Evolutionary conservation across 1,139 yeast species (phyloP).

Genomic region (Nadsonia commutata): DNA sequence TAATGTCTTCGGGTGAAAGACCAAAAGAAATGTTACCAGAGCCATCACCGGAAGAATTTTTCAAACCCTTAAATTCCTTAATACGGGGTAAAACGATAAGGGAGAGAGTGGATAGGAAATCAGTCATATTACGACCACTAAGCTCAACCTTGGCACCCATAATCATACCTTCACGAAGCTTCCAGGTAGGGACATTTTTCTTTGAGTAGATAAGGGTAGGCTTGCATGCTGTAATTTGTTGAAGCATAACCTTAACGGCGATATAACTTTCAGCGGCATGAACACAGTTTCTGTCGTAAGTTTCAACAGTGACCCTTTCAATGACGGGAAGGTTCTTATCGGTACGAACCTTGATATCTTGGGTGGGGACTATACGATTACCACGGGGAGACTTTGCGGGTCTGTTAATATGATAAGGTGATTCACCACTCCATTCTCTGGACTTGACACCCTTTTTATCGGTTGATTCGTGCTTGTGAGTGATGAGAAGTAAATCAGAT

Average conservation of each 20-base stretch:
- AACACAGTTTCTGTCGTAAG: slow-evolving; percentile 64
- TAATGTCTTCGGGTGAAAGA: slow-evolving; percentile 59
- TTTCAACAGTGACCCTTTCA: slow-evolving; percentile 50
- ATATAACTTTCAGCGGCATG: slow-evolving; percentile 62
- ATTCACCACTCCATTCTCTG: slow-evolving; percentile 75
- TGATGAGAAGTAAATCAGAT: slow-evolving; percentile 64
- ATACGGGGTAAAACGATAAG: slow-evolving; percentile 90
- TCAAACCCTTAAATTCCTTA: slow-evolving; percentile 73
- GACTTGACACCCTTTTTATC: slow-evolving; percentile 48
- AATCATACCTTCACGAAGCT: slow-evolving; percentile 71
- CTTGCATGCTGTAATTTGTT: slow-evolving; percentile 85
- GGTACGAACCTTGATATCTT: slow-evolving; percentile 53
- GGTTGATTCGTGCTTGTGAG: slow-evolving; percentile 51
- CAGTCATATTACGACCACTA: slow-evolving; percentile 71
- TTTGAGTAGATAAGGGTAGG: slow-evolving; percentile 62
- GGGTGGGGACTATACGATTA: slow-evolving; percentile 43
- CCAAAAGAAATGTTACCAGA: slow-evolving; percentile 84
- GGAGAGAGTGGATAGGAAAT: slow-evolving; percentile 70
- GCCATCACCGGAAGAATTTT: slow-evolving; percentile 64
- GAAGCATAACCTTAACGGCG: slow-evolving; percentile 66
- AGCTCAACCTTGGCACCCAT: slow-evolving; percentile 84
- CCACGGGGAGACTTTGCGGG: slow-evolving; percentile 32
- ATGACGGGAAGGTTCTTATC: slow-evolving; percentile 60
- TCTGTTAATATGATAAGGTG: slow-evolving; percentile 85
- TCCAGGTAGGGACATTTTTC: slow-evolving; percentile 77